Conservation (phyloP, 768 basidiomycete species). For the Royoungia palumana region DNA sequence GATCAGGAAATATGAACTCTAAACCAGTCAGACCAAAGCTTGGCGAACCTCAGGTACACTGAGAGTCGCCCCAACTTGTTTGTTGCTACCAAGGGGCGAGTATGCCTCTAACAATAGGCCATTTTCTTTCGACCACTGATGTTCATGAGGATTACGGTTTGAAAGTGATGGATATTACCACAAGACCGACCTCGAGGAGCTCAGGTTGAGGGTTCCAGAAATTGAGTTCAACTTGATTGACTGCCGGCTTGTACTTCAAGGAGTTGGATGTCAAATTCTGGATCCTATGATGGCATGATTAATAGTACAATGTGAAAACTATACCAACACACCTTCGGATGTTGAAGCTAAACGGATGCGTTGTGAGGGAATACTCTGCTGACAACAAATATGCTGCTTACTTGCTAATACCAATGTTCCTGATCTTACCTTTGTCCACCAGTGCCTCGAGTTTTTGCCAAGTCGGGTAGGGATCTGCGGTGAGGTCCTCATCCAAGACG, state of each 20-base stretch:
- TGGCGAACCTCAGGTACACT: conserved; percentile 49
- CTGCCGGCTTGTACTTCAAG: conserved; percentile 57
- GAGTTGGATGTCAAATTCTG: conserved; percentile 61
- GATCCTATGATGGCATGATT: conserved; percentile 34
- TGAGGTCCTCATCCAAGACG: conserved; percentile 51
- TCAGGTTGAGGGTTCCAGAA: conserved; percentile 78
- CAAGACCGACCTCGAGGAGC: conserved; percentile 51
- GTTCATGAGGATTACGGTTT: not conserved
- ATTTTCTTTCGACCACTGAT: conserved; percentile 65
- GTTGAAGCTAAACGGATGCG: conserved; percentile 47
- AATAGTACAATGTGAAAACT: not conserved
- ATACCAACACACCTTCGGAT: conserved; percentile 39
- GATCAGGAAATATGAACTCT: not conserved
- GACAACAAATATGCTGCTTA: conserved; percentile 24
- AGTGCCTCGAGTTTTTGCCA: conserved; percentile 80
- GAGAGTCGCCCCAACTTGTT: conserved; percentile 56
- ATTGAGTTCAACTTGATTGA: conserved; percentile 79
- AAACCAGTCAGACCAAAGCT: not conserved
- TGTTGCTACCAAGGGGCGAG: conserved; percentile 67
- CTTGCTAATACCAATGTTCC: conserved; percentile 86
- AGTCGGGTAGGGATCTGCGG: conserved; percentile 69
- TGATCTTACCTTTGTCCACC: conserved; percentile 71
- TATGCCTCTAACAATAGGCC: conserved; percentile 68
- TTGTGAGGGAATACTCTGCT: not conserved
- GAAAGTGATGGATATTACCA: not conserved